Percentiles rank a stretch among this genome's conserved stretches.
Conservation (phyloP, 108 stramenopile genomes). For the Poteriospumella lacustris region DNA sequence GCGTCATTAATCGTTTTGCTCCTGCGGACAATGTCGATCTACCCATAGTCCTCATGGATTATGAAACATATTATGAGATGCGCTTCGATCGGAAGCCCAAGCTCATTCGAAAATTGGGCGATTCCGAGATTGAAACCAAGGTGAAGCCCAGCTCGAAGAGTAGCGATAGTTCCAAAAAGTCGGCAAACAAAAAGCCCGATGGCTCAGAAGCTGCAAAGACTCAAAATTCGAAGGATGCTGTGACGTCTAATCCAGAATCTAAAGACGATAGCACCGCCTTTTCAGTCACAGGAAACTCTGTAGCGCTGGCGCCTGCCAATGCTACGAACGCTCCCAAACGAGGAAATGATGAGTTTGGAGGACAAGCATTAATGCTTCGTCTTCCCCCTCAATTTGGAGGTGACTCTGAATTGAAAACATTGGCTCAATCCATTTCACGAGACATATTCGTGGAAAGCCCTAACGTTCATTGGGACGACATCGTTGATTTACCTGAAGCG, state of each 20-base stretch:
- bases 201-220: background rate
- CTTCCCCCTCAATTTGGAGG: conserved; percentile 58
- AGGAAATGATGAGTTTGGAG: conserved; percentile 5
- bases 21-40: conserved; percentile 62
- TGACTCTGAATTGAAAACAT: conserved; percentile 51
- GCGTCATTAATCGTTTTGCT: conserved; percentile 26
- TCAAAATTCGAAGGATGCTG: background rate
- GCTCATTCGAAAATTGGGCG: background rate
- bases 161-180: background rate
- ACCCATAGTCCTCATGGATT: conserved; percentile 49
- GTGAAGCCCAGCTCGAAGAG: background rate
- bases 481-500: conserved; percentile 46
- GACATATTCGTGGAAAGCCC: conserved; percentile 56
- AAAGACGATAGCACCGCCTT: no score
- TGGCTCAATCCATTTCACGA: conserved; percentile 50
- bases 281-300: background rate
- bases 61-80: conserved; percentile 58
- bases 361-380: conserved; percentile 36
- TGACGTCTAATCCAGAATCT: no score
- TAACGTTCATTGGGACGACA: conserved; percentile 28
- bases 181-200: background rate
- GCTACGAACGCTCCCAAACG: background rate
- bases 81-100: conserved; percentile 45
- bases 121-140: background rate
- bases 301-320: background rate